Percentiles rank a stretch among this genome's conserved stretches.
phyloP scores from a whole-genome alignment of 208 protist genomes.

The Acanthamoeba polyphaga region DNA sequence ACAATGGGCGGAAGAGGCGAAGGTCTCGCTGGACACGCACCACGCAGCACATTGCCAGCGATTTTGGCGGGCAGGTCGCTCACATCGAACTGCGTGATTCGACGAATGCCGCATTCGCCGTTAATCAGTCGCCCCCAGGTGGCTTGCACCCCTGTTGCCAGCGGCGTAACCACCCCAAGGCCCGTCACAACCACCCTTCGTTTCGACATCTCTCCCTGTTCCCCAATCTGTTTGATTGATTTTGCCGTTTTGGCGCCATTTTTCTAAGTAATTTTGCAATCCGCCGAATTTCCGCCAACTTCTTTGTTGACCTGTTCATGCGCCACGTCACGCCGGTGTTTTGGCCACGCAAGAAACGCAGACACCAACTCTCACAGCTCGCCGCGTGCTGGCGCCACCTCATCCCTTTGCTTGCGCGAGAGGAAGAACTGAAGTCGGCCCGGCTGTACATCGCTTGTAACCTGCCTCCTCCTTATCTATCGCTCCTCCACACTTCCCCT shows the following conservation, averaged over 20 bases:
- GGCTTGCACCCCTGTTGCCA: constrained; percentile 90
- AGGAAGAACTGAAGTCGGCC: no score
- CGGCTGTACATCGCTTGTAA: no score
- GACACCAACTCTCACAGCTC: background rate
- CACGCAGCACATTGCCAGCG: background rate
- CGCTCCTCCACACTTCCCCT: no score
- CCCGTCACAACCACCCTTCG: constrained; percentile 97
- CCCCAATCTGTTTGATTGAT: no score
- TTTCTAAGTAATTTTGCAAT: background rate
- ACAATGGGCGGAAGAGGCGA: background rate
- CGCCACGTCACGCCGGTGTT: background rate
- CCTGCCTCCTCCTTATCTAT: no score
- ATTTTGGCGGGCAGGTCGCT: constrained; percentile 50
- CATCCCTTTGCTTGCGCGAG: background rate
- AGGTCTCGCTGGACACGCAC: background rate
- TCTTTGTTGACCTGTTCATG: background rate
- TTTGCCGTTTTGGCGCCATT: background rate
- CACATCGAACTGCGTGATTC: constrained; percentile 46
- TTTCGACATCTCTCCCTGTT: background rate
- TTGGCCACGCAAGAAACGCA: background rate
- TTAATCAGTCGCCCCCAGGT: constrained; percentile 92
- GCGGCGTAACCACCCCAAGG: constrained; percentile 95
- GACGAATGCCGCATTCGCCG: constrained; percentile 88
- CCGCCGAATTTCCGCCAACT: background rate
- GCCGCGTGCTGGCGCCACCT: constrained; percentile 46